Evolutionary conservation across 2,329 filamentous ascomycete species (phyloP).

Genomic region (Colletotrichum acutatum): DNA sequence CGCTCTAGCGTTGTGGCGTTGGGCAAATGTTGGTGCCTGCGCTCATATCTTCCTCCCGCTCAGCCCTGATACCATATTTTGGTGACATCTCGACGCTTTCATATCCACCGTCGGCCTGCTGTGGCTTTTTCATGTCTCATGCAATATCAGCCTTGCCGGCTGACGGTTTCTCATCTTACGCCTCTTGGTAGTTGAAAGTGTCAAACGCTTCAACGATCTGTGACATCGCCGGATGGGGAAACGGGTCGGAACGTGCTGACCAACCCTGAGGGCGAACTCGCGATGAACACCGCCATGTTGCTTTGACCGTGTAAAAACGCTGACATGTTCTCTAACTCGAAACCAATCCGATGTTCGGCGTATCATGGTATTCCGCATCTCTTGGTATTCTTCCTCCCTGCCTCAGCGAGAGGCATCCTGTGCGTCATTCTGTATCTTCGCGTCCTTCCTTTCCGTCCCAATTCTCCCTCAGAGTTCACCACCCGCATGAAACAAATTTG

Average conservation of each 20-base stretch:
- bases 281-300: slow-evolving; percentile 13
- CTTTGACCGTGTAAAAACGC: background rate
- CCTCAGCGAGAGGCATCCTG: too few species aligned
- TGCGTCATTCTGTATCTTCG: background rate
- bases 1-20: background rate
- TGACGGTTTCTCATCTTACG: too few species aligned
- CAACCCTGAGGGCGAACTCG: background rate
- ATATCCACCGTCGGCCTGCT: background rate
- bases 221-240: background rate
- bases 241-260: background rate
- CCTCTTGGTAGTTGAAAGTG: background rate
- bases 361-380: background rate
- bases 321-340: background rate
- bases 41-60: too few species aligned
- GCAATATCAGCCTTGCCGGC: background rate
- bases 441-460: background rate
- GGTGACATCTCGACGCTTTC: background rate
- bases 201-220: background rate
- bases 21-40: background rate
- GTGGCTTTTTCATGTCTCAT: background rate
- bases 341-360: slow-evolving; percentile 30
- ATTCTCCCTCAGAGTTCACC: background rate
- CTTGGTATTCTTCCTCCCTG: background rate
- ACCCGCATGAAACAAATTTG: background rate
- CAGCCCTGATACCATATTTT: too few species aligned